phyloP scores from a whole-genome alignment of 2,329 filamentous ascomycete genomes.

The Xylaria multiplex region DNA sequence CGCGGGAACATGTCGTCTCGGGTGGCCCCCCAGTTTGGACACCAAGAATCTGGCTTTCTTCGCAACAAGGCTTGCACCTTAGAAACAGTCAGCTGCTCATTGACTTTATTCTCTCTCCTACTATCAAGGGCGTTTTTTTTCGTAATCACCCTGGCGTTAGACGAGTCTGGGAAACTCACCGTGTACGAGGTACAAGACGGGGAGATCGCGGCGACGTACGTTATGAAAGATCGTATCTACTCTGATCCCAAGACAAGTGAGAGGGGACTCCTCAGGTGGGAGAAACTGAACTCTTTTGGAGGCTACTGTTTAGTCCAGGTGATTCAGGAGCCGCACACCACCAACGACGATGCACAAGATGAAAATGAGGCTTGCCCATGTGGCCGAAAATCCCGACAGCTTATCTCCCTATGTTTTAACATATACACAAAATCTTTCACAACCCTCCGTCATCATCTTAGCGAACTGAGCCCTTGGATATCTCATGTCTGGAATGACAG shows the following conservation, averaged over 20 bases:
- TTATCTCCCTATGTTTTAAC: slow-evolving; percentile 47
- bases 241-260: slow-evolving; percentile 36
- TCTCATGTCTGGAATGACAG: slow-evolving; percentile 47
- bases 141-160: slow-evolving; percentile 41
- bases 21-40: slow-evolving; percentile 39
- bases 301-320: slow-evolving; percentile 46
- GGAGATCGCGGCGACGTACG: slow-evolving; percentile 39
- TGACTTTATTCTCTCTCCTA: slow-evolving; percentile 48
- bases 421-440: slow-evolving; percentile 48
- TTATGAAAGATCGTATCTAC: slow-evolving; percentile 36
- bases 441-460: slow-evolving; percentile 43
- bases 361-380: slow-evolving; percentile 28
- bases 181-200: slow-evolving; percentile 44
- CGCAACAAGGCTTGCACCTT: slow-evolving; percentile 38
- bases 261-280: slow-evolving; percentile 43
- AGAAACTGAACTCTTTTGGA: slow-evolving; percentile 47
- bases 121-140: slow-evolving; percentile 43
- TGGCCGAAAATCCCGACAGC: slow-evolving; percentile 33
- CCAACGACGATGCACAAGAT: slow-evolving; percentile 7
- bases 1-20: slow-evolving; percentile 38
- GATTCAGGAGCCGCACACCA: slow-evolving; percentile 35
- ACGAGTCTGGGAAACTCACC: slow-evolving; percentile 36
- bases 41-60: slow-evolving; percentile 39
- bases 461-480: slow-evolving; percentile 33
- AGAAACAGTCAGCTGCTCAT: slow-evolving; percentile 38